Percentiles rank a stretch among this genome's conserved stretches.
Evolutionary conservation across 208 protist genomes (phyloP).

Genomic region (Zelonia costaricensis): DNA sequence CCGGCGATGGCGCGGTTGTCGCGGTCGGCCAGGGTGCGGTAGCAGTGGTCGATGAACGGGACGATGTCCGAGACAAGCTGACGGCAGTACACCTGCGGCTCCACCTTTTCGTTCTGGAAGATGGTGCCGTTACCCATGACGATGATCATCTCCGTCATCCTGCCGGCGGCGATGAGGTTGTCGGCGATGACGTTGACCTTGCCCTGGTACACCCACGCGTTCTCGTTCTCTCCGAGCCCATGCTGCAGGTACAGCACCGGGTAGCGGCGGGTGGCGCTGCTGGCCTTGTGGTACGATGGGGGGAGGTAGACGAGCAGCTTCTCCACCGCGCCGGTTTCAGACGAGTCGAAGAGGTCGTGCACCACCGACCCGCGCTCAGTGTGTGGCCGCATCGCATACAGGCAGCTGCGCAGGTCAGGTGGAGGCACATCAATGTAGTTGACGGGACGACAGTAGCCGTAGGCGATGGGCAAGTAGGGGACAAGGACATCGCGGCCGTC

Average conservation of each 20-base stretch:
- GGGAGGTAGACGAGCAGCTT: constrained; percentile 22
- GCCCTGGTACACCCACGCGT: constrained; percentile 30
- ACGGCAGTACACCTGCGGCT: constrained; percentile 17
- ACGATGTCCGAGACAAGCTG: constrained; percentile 28
- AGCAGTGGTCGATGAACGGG: constrained; percentile 27
- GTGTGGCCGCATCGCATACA: constrained; percentile 1
- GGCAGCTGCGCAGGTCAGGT: background rate
- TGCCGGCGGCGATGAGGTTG: constrained; percentile 29
- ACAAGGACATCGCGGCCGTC: constrained; percentile 23
- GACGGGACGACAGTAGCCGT: constrained; percentile 22
- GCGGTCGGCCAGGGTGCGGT: constrained; percentile 11
- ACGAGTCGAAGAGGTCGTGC: constrained; percentile 14
- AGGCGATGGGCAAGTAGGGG: constrained; percentile 27
- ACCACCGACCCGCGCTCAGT: constrained; percentile 19
- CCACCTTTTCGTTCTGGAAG: constrained; percentile 2
- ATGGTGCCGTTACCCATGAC: constrained; percentile 32
- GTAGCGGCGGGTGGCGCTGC: constrained; percentile 14
- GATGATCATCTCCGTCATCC: constrained; percentile 25
- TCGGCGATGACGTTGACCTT: constrained; percentile 38
- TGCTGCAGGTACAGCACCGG: constrained; percentile 32
- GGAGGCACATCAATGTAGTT: constrained; percentile 36
- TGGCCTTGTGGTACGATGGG: constrained; percentile 15
- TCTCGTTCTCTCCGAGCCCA: constrained; percentile 37
- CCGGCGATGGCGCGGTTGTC: constrained; percentile 22
- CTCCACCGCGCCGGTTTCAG: constrained; percentile 12